Evolutionary conservation across 495 filamentous ascomycete genomes (phyloP), one percentile per base, ranked within the genome.

Genomic region (Podospora pseudoanserina): DNA sequence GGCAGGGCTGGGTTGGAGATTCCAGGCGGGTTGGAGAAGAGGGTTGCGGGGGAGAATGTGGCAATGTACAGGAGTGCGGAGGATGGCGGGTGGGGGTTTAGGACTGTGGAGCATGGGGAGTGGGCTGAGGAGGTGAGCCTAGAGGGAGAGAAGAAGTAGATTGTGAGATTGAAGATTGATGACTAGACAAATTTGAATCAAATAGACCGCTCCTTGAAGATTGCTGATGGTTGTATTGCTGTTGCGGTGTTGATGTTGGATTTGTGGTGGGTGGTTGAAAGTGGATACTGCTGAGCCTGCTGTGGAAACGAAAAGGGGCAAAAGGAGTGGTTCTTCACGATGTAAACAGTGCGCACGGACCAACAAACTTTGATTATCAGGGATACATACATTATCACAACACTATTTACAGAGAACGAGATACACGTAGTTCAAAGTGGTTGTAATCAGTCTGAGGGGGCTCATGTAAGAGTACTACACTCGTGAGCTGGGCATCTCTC

Each of bases 1-100:
- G 73, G 79, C 9, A 32, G 63, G 1, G 72, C 77, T 54, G 78
- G 71, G 7, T 79, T 80, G 77, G 75, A 80, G 54, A 67, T 76
- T 49, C 79, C 79, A 0, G 71, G 74, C 26, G 79, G 79, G 2
- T 62, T 80, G 26, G 74, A 75, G 16, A 62, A 70, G 26, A 67
- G 72, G 13, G 72, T 79, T 11, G 79, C 75, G 2, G 60, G 69
- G 7, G 71, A 72, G 7, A 69, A 70, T 60, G 73, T 80, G 28
- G 78, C 78, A 15, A 56, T 80, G 66, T 72, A 76, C 57, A 72
- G 73, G 34, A 30, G 30, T 6, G 28, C 19, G 61, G 61, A 63
- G 20, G 61, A 32, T 28, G 18, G 30, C 4, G 30, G 32, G n/a
- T 28, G 32, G 27, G 61, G 74, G 63, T 72, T 77, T 60, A 72